Evolutionary conservation across 768 basidiomycete species (phyloP).

Genomic region (Fibroporia radiculosa): DNA sequence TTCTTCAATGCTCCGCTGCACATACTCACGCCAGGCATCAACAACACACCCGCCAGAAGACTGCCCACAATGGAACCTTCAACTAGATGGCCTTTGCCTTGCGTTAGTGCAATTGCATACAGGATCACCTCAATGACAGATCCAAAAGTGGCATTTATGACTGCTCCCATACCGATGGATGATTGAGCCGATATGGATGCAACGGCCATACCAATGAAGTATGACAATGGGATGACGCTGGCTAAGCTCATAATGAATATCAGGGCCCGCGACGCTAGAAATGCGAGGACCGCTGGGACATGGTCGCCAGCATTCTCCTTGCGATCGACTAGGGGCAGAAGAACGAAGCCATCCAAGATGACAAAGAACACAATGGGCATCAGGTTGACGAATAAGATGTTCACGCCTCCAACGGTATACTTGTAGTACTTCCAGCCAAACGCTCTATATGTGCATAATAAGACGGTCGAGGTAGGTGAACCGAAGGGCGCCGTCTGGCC

Average conservation of each 20-base stretch:
- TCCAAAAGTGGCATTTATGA: constrained; percentile 98
- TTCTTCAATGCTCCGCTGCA: constrained; percentile 77
- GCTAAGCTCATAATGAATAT: constrained; percentile 82
- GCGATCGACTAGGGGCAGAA: constrained; percentile 65
- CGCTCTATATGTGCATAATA: constrained; percentile 92
- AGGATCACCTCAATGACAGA: constrained; percentile 97
- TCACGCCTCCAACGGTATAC: constrained; percentile 97
- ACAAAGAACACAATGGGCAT: constrained; percentile 91
- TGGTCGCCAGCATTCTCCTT: constrained; percentile 44
- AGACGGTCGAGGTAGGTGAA: constrained; percentile 75
- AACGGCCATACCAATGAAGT: constrained; percentile 99
- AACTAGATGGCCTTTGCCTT: constrained; percentile 87
- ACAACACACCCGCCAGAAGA: constrained; percentile 87
- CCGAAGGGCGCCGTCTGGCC: constrained; percentile 88
- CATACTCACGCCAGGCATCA: constrained; percentile 98
- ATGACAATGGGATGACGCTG: constrained; percentile 93
- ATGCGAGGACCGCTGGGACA: constrained; percentile 55
- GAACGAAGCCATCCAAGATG: constrained; percentile 85
- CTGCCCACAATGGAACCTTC: constrained; percentile 97
- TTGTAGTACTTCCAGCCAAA: constrained; percentile 93
- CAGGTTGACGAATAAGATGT: constrained; percentile 96
- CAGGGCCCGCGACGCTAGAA: constrained; percentile 65
- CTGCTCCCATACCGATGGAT: constrained; percentile 98
- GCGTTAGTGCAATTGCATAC: constrained; percentile 83
- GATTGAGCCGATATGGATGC: constrained; percentile 98